Evolutionary conservation across 768 basidiomycete species (phyloP).

Genomic region (Tulasnella sp.): DNA sequence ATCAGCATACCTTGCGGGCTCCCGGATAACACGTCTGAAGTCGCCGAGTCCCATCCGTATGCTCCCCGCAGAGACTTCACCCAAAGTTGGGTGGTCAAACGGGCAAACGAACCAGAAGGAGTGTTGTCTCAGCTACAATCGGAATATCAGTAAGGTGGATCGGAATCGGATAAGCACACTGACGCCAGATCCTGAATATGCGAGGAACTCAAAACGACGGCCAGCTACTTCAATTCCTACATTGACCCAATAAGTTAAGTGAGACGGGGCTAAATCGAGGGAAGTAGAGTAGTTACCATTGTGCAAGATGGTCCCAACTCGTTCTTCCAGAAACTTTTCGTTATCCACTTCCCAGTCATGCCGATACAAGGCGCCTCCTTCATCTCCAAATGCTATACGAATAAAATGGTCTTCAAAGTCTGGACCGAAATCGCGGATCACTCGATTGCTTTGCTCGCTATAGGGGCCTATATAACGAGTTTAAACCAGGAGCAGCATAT

Average conservation of each 20-base stretch:
- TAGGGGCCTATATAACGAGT: not conserved
- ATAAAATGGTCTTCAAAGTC: conserved; percentile 8
- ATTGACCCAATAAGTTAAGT: no score
- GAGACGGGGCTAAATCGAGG: no score
- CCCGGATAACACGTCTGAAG: conserved; percentile 38
- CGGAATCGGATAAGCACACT: not conserved
- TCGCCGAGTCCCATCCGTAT: conserved; percentile 60
- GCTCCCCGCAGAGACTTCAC: conserved; percentile 38
- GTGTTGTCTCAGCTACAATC: conserved; percentile 23
- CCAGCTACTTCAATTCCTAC: conserved; percentile 9
- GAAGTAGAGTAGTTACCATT: not conserved
- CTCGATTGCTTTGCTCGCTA: conserved; percentile 10
- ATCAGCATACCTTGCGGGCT: conserved; percentile 45
- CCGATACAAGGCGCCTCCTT: conserved; percentile 3
- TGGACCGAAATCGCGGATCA: not conserved
- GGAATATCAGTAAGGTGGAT: conserved; percentile 46
- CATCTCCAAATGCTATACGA: conserved; percentile 12
- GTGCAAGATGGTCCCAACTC: not conserved
- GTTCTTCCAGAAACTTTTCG: not conserved
- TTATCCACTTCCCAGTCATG: conserved; percentile 9
- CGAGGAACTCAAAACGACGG: conserved; percentile 14
- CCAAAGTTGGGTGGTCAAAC: conserved; percentile 22
- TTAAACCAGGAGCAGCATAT: not conserved
- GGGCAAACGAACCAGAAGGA: conserved; percentile 13
- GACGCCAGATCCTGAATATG: conserved; percentile 10